These are phyloP conservation scores for Epichloe gansuensis DNA, from an alignment of 2,329 filamentous ascomycete species.

Conservation along the genomic window DNA sequence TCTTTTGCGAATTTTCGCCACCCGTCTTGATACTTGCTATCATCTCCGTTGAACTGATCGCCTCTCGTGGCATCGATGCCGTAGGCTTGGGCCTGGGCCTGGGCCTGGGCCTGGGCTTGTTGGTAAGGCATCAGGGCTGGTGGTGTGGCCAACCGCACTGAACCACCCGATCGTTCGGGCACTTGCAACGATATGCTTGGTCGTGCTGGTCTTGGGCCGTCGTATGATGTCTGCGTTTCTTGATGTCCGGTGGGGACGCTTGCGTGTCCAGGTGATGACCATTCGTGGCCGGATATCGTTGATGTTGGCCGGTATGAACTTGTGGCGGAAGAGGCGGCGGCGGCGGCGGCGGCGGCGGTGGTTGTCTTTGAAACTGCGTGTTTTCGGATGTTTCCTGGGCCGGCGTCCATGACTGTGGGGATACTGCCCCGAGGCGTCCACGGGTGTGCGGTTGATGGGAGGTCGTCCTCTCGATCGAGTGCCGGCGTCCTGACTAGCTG, in stretches of 20 bases:
- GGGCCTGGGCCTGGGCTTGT: constrained; percentile 20
- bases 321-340: neutral
- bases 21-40: constrained; percentile 5
- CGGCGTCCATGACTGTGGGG: constrained; percentile 49
- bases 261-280: neutral
- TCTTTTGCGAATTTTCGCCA: constrained; percentile 13
- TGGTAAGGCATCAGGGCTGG: constrained; percentile 29
- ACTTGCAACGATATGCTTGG: constrained; percentile 30
- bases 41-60: neutral
- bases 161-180: constrained; percentile 42
- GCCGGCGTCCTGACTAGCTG: constrained; percentile 45
- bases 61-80: neutral
- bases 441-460: constrained; percentile 49
- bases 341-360: neutral
- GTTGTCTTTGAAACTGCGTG: constrained; percentile 13
- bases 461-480: constrained; percentile 71
- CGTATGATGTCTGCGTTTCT: constrained; percentile 7
- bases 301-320: neutral
- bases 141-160: constrained; percentile 50
- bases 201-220: constrained; percentile 17
- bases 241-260: neutral
- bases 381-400: constrained; percentile 31
- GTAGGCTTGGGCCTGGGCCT: neutral
- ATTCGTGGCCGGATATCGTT: neutral
- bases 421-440: constrained; percentile 51